phyloP scores from a whole-genome alignment of 2,329 filamentous ascomycete genomes.

The Sclerotinia borealis region DNA sequence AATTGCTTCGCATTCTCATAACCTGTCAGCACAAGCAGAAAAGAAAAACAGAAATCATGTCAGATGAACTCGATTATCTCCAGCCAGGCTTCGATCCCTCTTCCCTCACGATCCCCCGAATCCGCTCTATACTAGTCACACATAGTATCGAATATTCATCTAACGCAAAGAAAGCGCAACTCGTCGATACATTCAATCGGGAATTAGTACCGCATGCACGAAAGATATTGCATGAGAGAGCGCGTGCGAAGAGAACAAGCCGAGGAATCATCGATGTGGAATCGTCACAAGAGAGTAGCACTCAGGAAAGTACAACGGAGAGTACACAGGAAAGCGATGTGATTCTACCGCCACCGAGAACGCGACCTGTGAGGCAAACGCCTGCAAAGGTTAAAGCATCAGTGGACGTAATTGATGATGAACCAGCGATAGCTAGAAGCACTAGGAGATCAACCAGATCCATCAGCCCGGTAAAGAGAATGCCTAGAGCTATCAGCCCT shows the following conservation, averaged over 20 bases:
- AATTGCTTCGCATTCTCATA: not conserved
- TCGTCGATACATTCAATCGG: constrained; percentile 77
- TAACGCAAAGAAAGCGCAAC: constrained; percentile 84
- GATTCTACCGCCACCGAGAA: constrained; percentile 43
- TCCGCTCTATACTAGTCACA: constrained; percentile 85
- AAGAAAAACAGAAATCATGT: constrained; percentile 10
- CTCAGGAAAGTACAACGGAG: constrained; percentile 38
- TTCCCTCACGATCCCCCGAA: constrained; percentile 75
- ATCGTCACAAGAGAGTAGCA: constrained; percentile 28
- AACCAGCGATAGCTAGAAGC: constrained; percentile 12
- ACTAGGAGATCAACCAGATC: constrained; percentile 48
- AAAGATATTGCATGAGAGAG: constrained; percentile 68
- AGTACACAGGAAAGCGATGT: constrained; percentile 34
- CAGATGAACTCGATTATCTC: constrained; percentile 60
- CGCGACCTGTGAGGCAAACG: constrained; percentile 45
- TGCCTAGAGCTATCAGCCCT: constrained; percentile 44
- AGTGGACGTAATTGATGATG: constrained; percentile 14
- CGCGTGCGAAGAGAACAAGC: constrained; percentile 78
- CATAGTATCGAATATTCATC: constrained; percentile 82
- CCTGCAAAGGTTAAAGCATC: constrained; percentile 41
- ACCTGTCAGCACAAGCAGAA: not conserved
- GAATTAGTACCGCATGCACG: constrained; percentile 72
- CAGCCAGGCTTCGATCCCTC: constrained; percentile 79
- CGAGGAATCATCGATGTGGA: constrained; percentile 70
- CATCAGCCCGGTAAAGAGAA: constrained; percentile 46